Conservation (phyloP, 495 filamentous ascomycete species). For the Podospora appendiculata region DNA sequence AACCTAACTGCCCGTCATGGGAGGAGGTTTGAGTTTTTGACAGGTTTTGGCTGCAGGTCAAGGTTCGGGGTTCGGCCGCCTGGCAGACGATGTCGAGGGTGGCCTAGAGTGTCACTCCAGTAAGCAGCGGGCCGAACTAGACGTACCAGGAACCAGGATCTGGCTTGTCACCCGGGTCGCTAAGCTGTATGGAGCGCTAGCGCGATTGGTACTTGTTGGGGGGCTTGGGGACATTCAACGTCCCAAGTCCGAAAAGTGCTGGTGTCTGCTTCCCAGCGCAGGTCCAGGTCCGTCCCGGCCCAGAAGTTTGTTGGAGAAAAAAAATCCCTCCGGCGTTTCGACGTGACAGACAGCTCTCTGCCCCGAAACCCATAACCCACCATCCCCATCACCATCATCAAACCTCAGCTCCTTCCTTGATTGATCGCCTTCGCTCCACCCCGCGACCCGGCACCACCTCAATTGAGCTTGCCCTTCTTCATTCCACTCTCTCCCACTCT, state of each 20-base stretch:
- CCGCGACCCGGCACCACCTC: constrained; percentile 3
- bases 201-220: constrained; percentile 19
- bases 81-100: neutral
- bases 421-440: constrained; percentile 7
- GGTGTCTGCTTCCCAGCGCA: neutral
- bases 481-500: neutral
- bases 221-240: constrained; percentile 13
- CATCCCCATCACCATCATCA: constrained; percentile 3
- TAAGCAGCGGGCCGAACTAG: neutral
- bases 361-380: neutral
- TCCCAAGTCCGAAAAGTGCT: constrained; percentile 19
- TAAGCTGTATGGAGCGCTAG: constrained; percentile 17
- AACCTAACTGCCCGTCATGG: too few species aligned
- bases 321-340: constrained; percentile 20
- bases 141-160: neutral
- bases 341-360: constrained; percentile 6
- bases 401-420: neutral
- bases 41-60: too few species aligned
- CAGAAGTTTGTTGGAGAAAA: constrained; percentile 16
- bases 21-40: too few species aligned
- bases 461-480: neutral
- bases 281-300: constrained; percentile 8
- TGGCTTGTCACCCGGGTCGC: constrained; percentile 2
- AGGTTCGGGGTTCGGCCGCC: neutral
- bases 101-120: neutral